Evolutionary conservation across 805 yeast genomes (phyloP).

Genomic region (Ogataea parapolymorpha): DNA sequence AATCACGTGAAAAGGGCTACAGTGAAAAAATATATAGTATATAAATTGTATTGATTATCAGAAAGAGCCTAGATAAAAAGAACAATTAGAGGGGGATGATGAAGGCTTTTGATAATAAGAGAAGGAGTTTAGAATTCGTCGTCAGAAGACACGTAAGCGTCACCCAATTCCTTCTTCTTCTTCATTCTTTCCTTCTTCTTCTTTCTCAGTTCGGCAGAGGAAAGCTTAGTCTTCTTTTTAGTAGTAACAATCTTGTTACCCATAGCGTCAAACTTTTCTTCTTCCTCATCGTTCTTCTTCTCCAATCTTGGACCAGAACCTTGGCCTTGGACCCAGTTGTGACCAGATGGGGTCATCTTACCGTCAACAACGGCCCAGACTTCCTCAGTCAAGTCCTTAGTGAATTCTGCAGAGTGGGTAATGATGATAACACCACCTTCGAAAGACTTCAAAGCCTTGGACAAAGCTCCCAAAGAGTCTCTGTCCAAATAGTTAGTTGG

Average conservation of each 20-base stretch:
- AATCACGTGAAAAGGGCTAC: background rate
- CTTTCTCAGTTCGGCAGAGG: constrained; percentile 99
- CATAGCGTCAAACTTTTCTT: constrained; percentile 99
- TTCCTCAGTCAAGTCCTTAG: constrained; percentile 98
- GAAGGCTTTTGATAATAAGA: background rate
- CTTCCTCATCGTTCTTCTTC: constrained; percentile 89
- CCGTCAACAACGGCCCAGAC: constrained; percentile 99
- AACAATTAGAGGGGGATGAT: constrained; percentile 9
- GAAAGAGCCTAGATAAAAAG: constrained; percentile 5
- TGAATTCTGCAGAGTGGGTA: constrained; percentile 99
- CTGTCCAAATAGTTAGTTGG: constrained; percentile 99
- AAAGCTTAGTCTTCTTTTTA: constrained; percentile 96
- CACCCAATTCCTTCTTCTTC: constrained; percentile 99
- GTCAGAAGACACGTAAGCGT: constrained; percentile 97
- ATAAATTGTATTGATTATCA: constrained; percentile 8
- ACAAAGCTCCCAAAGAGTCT: constrained; percentile 98
- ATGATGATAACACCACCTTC: constrained; percentile 99
- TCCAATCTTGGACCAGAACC: constrained; percentile 99
- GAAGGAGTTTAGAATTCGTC: constrained; percentile 62
- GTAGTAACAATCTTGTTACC: constrained; percentile 98
- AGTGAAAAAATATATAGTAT: constrained; percentile 4
- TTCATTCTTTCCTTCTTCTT: constrained; percentile 99
- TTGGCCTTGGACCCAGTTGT: constrained; percentile 99
- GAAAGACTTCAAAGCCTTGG: constrained; percentile 97
- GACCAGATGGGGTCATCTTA: constrained; percentile 99